Evolutionary conservation across 768 basidiomycete species (phyloP).

Genomic region (Lentinula sp.): DNA sequence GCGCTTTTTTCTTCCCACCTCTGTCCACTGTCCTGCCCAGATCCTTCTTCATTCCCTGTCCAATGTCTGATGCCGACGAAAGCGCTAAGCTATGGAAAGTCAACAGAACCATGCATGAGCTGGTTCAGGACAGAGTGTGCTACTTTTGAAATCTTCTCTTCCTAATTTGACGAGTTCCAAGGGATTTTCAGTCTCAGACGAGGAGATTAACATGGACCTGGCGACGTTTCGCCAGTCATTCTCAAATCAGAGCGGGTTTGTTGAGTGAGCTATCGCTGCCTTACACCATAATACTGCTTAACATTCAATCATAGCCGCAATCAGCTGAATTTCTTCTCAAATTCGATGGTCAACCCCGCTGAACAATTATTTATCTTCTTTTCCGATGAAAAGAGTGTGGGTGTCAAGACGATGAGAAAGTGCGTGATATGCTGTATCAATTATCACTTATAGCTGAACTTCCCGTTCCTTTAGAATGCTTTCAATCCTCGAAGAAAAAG

Average conservation of each 20-base stretch:
- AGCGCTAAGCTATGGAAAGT: conserved; percentile 93
- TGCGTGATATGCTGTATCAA: conserved; percentile 31
- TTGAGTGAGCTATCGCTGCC: conserved; percentile 68
- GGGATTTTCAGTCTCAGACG: conserved; percentile 93
- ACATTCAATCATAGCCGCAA: conserved; percentile 54
- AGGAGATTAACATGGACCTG: conserved; percentile 89
- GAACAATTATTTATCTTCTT: conserved; percentile 94
- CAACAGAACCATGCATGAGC: conserved; percentile 92
- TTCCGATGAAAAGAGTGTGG: conserved; percentile 92
- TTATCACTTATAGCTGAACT: neutral
- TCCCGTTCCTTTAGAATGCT: conserved; percentile 58
- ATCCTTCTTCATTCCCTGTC: conserved; percentile 8
- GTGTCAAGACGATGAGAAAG: conserved; percentile 98
- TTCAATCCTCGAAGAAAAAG: conserved; percentile 85
- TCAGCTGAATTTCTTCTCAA: conserved; percentile 88
- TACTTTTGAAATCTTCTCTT: conserved; percentile 10
- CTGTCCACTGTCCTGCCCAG: too few relatives aligned
- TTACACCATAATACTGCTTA: neutral
- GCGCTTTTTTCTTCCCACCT: conserved; percentile 20
- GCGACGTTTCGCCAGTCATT: conserved; percentile 69
- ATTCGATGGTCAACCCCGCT: conserved; percentile 52
- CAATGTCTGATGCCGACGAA: conserved; percentile 73
- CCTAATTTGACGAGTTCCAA: conserved; percentile 27
- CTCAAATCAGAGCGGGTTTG: conserved; percentile 63
- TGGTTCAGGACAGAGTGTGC: conserved; percentile 88